Evolutionary conservation across 352 stramenopile genomes (phyloP), one percentile per base, ranked within the genome.

Genomic region (Phytopythium vexans): DNA sequence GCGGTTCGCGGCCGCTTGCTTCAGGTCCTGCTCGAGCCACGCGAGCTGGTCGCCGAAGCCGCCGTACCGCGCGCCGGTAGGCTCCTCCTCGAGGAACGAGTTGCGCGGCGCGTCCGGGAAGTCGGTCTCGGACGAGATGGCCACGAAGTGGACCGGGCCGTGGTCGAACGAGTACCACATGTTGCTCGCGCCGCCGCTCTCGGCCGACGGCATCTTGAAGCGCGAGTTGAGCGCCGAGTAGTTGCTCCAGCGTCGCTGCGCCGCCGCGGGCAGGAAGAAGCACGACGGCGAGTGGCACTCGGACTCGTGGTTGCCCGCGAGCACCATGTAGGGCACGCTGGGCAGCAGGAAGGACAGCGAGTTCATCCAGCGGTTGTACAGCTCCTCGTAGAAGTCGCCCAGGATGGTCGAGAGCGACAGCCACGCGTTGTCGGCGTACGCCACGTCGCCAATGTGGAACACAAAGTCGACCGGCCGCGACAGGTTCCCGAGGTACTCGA

Each of bases 351-450:
- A 57, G 1, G 74, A 61, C 38, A 88, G 52, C 43, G 63, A 63
- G 47, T 82, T 74, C 77, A 94, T 87, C 68, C 72, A 94, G 34
- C 68, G 57, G 56, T 94, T 88, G 50, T 72, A 93, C 9, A 70
- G 49, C 32, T 75, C 62, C 41, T 78, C 69, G 47, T 75, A 78
- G 49, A 70, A 72, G 42, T 74, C 74, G 8, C 56, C 69, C n/a
- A 70, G 62, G 11, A 46, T 32, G 1, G 54, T 62, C 38, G 56
- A 58, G 12, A 41, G 44, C 4, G 46, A 67, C 38, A 77, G 27
- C 15, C 63, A 74, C 14, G 65, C 59, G 38, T 76, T 75, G 56
- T 80, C 70, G 0, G 70, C 70, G 53, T 80, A 80, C 51, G 70
- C 72, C 37, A 77, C 63, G 49, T 80, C 70, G 5, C 70, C 70